phyloP scores from a whole-genome alignment of 164 flowering plant species.

The Aristolochia fimbriata region DNA sequence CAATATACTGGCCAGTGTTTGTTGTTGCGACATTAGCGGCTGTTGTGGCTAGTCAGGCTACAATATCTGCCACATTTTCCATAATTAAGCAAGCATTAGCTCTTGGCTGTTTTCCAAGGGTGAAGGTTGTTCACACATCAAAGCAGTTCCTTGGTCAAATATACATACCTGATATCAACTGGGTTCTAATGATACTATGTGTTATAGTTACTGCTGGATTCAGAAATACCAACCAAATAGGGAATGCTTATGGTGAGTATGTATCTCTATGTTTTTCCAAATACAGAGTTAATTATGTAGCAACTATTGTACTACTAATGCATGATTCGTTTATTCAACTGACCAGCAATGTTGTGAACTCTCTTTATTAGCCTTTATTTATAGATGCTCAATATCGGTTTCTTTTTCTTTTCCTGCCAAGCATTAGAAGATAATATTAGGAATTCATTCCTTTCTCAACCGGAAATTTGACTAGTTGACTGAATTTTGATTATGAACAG shows the following conservation, averaged over 20 bases:
- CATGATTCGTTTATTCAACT: too few relatives aligned
- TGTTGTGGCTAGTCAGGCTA: slow-evolving; percentile 85
- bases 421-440: too few relatives aligned
- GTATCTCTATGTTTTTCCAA: not conserved
- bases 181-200: slow-evolving; percentile 83
- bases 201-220: slow-evolving; percentile 78
- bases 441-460: too few relatives aligned
- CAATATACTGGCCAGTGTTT: slow-evolving; percentile 86
- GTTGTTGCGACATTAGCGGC: slow-evolving; percentile 82
- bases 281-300: not conserved
- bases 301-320: not conserved
- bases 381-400: too few relatives aligned
- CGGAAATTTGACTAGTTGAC: not conserved
- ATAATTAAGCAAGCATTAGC: slow-evolving; percentile 83
- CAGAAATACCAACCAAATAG: slow-evolving; percentile 69
- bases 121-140: slow-evolving; percentile 81
- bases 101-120: slow-evolving; percentile 86
- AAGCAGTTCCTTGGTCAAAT: slow-evolving; percentile 69
- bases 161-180: slow-evolving; percentile 83
- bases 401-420: too few relatives aligned
- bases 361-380: too few relatives aligned
- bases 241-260: slow-evolving; percentile 82
- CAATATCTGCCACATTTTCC: slow-evolving; percentile 84
- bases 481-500: slow-evolving; percentile 22
- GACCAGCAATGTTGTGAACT: too few relatives aligned